These are phyloP conservation scores for Monosporascus sp. DNA, from an alignment of 2,329 filamentous ascomycete species.

Conservation along the genomic window DNA sequence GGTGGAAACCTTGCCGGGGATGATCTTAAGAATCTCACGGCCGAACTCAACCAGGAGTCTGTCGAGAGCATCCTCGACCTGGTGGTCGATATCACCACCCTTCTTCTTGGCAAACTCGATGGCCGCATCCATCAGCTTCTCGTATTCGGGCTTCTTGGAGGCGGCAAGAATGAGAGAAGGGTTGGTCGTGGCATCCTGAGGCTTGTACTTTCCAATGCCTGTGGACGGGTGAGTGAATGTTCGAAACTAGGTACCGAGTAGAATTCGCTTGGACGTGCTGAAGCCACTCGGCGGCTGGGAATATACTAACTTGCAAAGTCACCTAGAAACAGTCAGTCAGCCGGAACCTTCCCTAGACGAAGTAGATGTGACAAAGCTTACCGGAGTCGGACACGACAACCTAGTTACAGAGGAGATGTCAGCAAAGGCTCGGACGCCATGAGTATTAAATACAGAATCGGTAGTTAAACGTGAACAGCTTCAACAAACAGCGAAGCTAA, in stretches of 20 bases:
- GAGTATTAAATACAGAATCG: not conserved
- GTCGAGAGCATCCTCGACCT: slow-evolving; percentile 90
- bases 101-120: slow-evolving; percentile 79
- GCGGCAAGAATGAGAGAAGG: slow-evolving; percentile 96
- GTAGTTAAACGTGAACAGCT: not conserved
- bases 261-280: not conserved
- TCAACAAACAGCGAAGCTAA: slow-evolving; percentile 1
- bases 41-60: slow-evolving; percentile 95
- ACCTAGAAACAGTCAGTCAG: slow-evolving; percentile 42
- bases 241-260: slow-evolving; percentile 15
- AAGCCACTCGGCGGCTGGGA: slow-evolving; percentile 6
- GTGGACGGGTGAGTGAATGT: slow-evolving; percentile 21
- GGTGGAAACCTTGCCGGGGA: slow-evolving; percentile 97
- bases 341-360: slow-evolving; percentile 4
- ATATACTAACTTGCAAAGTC: slow-evolving; percentile 68
- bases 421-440: slow-evolving; percentile 8
- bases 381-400: slow-evolving; percentile 96
- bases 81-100: slow-evolving; percentile 62
- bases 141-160: slow-evolving; percentile 97
- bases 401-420: slow-evolving; percentile 37
- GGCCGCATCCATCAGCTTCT: slow-evolving; percentile 81
- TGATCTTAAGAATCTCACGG: slow-evolving; percentile 93
- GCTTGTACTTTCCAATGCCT: slow-evolving; percentile 99
- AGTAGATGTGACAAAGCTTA: slow-evolving; percentile 39
- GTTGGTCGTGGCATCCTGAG: slow-evolving; percentile 99